Evolutionary conservation across 2,329 filamentous ascomycete species (phyloP).

Genomic region (Scleromitrula shiraiana): DNA sequence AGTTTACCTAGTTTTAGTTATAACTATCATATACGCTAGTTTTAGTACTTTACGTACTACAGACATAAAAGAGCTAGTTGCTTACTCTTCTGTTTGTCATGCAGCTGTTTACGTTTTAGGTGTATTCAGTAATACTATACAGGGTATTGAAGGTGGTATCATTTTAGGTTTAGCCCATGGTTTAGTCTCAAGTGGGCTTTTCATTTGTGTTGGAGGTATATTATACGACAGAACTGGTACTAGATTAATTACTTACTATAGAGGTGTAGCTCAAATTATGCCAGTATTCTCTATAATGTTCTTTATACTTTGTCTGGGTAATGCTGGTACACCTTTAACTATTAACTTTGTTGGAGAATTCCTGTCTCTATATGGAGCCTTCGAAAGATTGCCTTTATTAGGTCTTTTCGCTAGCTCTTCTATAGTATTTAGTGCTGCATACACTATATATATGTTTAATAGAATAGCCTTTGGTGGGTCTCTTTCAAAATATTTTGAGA

Average conservation of each 20-base stretch:
- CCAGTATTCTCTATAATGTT: neutral
- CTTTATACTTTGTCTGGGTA: neutral
- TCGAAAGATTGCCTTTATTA: constrained; percentile 29
- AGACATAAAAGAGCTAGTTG: neutral
- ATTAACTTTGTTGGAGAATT: constrained; percentile 27
- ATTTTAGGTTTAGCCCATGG: neutral
- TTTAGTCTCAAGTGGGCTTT: neutral
- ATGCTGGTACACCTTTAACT: constrained; percentile 1
- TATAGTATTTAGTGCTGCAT: constrained; percentile 29
- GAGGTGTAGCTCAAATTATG: neutral
- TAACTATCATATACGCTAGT: neutral
- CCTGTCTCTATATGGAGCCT: constrained; percentile 29
- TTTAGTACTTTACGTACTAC: neutral
- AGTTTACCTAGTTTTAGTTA: neutral
- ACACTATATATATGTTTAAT: constrained; percentile 31
- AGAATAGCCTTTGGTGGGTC: constrained; percentile 31
- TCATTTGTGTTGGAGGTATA: neutral
- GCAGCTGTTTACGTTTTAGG: constrained; percentile 1
- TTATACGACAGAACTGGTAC: neutral
- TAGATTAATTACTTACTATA: neutral
- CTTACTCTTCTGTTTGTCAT: constrained; percentile 1
- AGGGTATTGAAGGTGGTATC: neutral
- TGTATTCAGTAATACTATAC: neutral
- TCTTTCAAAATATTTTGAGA: constrained; percentile 28
- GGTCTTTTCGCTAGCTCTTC: constrained; percentile 28